phyloP scores from a whole-genome alignment of 257 asterid species.

The Ocimum tenuiflorum region DNA sequence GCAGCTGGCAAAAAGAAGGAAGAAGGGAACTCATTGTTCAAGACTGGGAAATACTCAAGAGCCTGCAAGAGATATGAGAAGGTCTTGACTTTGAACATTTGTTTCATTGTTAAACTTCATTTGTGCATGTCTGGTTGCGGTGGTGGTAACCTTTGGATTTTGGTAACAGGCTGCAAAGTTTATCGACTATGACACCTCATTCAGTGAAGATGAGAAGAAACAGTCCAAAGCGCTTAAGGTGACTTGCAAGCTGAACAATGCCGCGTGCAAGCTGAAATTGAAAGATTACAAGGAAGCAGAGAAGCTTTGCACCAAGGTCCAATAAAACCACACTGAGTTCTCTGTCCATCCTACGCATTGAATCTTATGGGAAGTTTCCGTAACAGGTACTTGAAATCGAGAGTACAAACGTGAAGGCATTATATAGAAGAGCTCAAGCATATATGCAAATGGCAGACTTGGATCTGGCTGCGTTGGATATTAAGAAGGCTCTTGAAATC shows the following conservation, averaged over 20 bases:
- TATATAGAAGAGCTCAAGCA: slow-evolving; percentile 74
- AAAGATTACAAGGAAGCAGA: slow-evolving; percentile 48
- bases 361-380: not conserved
- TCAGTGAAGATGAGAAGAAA: slow-evolving; percentile 55
- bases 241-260: slow-evolving; percentile 49
- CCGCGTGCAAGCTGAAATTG: slow-evolving; percentile 56
- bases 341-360: not conserved
- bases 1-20: slow-evolving; percentile 69
- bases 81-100: too few species aligned
- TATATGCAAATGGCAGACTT: slow-evolving; percentile 56
- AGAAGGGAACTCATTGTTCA: slow-evolving; percentile 56
- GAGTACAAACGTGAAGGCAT: slow-evolving; percentile 68
- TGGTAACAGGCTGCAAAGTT: slow-evolving; percentile 64
- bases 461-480: slow-evolving; percentile 63
- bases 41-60: slow-evolving; percentile 50
- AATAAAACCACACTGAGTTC: not conserved
- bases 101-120: not conserved
- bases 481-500: slow-evolving; percentile 73
- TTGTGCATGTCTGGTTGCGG: too few species aligned
- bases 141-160: not conserved
- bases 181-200: slow-evolving; percentile 51
- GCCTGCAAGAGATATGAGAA: slow-evolving; percentile 69
- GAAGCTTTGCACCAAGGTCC: slow-evolving; percentile 63
- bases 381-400: slow-evolving; percentile 66
- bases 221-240: slow-evolving; percentile 45